Base-by-base conservation (phyloP, 495 filamentous ascomycete genomes). In the Podospora sp. region DNA sequence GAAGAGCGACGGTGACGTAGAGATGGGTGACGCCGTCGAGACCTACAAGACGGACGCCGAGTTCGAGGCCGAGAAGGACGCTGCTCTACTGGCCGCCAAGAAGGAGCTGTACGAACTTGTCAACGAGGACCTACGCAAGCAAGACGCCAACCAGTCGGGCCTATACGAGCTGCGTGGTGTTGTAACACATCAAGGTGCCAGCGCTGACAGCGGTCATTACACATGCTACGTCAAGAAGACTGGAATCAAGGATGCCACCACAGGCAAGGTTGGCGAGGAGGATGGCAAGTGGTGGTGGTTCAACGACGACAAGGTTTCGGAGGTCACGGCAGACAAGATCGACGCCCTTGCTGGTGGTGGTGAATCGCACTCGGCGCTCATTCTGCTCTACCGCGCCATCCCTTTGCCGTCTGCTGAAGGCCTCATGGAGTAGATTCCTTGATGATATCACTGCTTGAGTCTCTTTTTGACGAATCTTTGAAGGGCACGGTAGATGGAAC, bases 231-330 rank as follows among this genome's bases (percentile, higher is more conserved):
- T 99, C 63, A 99, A 98, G 83, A 96, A 99, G 82, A 85, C 90
- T 57, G 88, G 85, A 18, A 75, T 79, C 6, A 79, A 89, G 63
- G 90, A 92, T 67, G 78, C 87, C 8, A 84, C 84, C 63, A 87
- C 88, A 4, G 89, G 88, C 66, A 91, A 91, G 82, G 79, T 88
- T 70, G 87, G 86, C 65, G 88, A 89, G 69, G 90, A 94, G 64
- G 93, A 97, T 69, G 93, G 89, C 63, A 97, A 94, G 70, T 99
- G 95, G 95, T 99, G 95, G 93, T 98, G 95, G 93, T 99, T 99
- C 84, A 97, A 99, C 75, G 95, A 99, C 72, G 96, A 99, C 73
- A 96, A 94, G 77, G 96, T 99, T 12, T 87, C 90, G 49, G 96
- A 98, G 79, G 95, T 99, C 27, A 89, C 94, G 3, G 79, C 86